Evolutionary conservation across 441 rosid species (phyloP).

Genomic region (Codiaeum variegatum): DNA sequence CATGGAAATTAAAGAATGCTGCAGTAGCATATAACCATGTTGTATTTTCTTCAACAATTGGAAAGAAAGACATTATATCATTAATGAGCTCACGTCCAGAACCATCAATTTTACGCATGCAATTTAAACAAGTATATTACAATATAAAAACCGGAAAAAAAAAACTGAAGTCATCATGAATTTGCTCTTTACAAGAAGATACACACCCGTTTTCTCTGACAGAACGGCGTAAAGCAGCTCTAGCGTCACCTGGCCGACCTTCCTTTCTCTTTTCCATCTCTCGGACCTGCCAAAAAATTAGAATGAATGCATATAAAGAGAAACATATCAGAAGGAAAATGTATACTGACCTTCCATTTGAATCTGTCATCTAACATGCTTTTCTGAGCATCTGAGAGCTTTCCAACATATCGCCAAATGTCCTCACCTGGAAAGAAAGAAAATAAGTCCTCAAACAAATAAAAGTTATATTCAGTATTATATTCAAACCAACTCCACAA

Average conservation of each 20-base stretch:
- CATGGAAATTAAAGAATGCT: neutral
- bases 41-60: neutral
- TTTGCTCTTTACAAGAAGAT: neutral
- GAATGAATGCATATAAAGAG: constrained; percentile 8
- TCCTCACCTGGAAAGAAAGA: constrained; percentile 71
- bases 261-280: constrained; percentile 99
- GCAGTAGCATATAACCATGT: neutral
- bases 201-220: constrained; percentile 92
- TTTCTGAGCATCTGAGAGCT: constrained; percentile 98
- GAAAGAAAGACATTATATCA: neutral
- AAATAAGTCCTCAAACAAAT: constrained; percentile 16
- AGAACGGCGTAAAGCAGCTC: constrained; percentile 91
- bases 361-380: constrained; percentile 99
- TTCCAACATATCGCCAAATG: constrained; percentile 98
- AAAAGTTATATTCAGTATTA: neutral
- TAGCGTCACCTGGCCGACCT: constrained; percentile 98
- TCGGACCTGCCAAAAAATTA: constrained; percentile 51
- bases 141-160: neutral
- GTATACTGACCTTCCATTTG: constrained; percentile 85
- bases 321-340: constrained; percentile 1
- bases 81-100: neutral
- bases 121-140: neutral
- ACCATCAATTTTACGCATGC: neutral
- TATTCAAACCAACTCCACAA: neutral
- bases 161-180: neutral